Percentiles rank a stretch among this genome's conserved stretches.
These are phyloP conservation scores for Breynia disticha DNA, from an alignment of 441 rosid genomes.

Conservation along the genomic window DNA sequence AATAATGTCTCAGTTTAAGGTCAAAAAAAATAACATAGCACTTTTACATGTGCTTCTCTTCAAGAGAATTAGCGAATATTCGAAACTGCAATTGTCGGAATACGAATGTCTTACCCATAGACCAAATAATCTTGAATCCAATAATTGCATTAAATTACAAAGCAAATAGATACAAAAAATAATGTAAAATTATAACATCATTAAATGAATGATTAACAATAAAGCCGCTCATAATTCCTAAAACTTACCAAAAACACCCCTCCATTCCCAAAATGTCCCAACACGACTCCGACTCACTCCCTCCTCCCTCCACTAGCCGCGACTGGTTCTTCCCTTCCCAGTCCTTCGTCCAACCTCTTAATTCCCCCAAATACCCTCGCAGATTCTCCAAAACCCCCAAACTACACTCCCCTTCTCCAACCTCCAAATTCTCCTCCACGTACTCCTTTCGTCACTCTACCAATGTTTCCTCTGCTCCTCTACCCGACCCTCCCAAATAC, in stretches of 20 bases:
- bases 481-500: constrained; percentile 12
- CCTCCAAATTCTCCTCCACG: constrained; percentile 9
- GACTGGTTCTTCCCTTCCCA: constrained; percentile 73
- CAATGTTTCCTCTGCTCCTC: constrained; percentile 22
- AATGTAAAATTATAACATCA: too few relatives aligned
- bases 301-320: constrained; percentile 18
- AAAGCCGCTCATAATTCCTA: too few relatives aligned
- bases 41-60: too few relatives aligned
- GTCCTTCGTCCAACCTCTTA: constrained; percentile 28
- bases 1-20: too few relatives aligned
- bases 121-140: too few relatives aligned
- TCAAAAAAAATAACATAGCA: too few relatives aligned
- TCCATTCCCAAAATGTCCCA: constrained; percentile 28
- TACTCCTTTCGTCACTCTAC: constrained; percentile 6
- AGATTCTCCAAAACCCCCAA: constrained; percentile 20
- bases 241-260: neutral
- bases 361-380: constrained; percentile 23
- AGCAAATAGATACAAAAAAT: too few relatives aligned
- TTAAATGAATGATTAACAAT: too few relatives aligned
- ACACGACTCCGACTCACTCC: constrained; percentile 14
- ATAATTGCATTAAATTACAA: too few relatives aligned
- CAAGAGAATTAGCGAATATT: too few relatives aligned
- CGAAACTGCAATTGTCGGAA: too few relatives aligned
- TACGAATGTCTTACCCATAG: too few relatives aligned
- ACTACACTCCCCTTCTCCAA: constrained; percentile 6